Evolutionary conservation across 192 early-diverging fungal genomes (phyloP), one percentile per base, ranked within the genome.

Genomic region (Podila epigama): DNA sequence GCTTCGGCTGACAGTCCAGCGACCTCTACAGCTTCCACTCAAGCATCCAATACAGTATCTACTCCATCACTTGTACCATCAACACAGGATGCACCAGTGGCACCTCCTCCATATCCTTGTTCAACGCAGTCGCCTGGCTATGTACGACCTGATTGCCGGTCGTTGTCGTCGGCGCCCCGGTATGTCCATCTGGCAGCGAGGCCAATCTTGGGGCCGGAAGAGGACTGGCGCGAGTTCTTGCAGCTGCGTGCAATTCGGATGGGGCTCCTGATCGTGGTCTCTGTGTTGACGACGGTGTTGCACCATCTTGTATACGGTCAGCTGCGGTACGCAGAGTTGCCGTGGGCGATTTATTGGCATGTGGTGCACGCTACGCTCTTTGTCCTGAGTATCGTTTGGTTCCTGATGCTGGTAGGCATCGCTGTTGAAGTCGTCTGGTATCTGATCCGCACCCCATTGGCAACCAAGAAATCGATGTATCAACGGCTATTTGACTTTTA

Each of bases 181-280:
- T 58, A 29, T 10, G 10, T 28, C 6, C 29, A 51, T 25, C 37
- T 58, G 18, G 11, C 28, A 0, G n/a, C 55, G 22, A 39, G 8
- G 41, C 12, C 27, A 27, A 10, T 15, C 50, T 25, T 39, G 50
- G 27, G 34, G 36, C 44, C 44, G 2, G 54, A 52, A 18, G 69
- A 60, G 20, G 63, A 72, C 42, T 72, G 70, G 70, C 62, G 63
- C 10, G 70, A 72, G 20, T 65, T 53, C 57, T 20, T 72, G 18
- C 13, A 58, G 9, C 69, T 63, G 16, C 62, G 44, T 7, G 55
- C 28, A 6, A 48, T 65, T 9, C 63, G 70, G 39, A 35, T 59
- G 36, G 36, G n/a, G 29, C 64, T 65, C 48, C 31, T 72, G 18
- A 29, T 48, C 15, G 39, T 35, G 25, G 56, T 22, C 11, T 44